A percentile compares a stretch with the other conserved stretches of the same genome.
phyloP scores from a whole-genome alignment of 1,284 basidiomycete species.

The Ustilago trichophora region DNA sequence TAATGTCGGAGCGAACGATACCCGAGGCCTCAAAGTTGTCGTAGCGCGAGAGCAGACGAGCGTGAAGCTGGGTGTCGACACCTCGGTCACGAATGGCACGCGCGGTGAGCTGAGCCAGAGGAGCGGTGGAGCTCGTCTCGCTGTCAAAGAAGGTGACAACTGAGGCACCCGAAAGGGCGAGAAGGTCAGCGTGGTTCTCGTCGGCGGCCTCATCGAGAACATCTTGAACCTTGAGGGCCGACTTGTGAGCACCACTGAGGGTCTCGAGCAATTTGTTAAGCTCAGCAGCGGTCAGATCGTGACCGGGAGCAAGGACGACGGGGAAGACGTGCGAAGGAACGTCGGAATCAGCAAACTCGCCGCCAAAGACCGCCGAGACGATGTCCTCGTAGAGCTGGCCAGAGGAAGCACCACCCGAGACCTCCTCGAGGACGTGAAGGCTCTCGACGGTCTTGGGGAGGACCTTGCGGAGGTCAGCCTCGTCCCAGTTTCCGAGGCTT shows the following conservation, averaged over 20 bases:
- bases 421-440: constrained; percentile 63
- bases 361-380: constrained; percentile 47
- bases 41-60: constrained; percentile 60
- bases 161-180: constrained; percentile 49
- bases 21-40: constrained; percentile 64
- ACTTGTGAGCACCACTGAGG: constrained; percentile 22
- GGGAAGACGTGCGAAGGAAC: constrained; percentile 46
- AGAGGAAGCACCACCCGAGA: constrained; percentile 32
- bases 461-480: constrained; percentile 51
- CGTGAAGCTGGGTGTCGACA: constrained; percentile 44
- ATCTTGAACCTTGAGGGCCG: constrained; percentile 42
- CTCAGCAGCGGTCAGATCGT: constrained; percentile 45
- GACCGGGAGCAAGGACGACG: constrained; percentile 47
- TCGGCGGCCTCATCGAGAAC: constrained; percentile 41
- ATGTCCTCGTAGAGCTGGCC: constrained; percentile 60
- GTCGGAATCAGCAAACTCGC: constrained; percentile 38
- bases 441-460: constrained; percentile 55
- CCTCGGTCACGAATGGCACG: constrained; percentile 52
- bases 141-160: constrained; percentile 62
- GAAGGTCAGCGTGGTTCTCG: constrained; percentile 44
- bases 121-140: constrained; percentile 54
- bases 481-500: constrained; percentile 56
- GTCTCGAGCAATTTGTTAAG: constrained; percentile 51
- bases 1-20: constrained; percentile 59
- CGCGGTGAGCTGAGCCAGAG: constrained; percentile 52